Percentiles rank a stretch among this genome's conserved stretches.
These are phyloP conservation scores for Chimonanthus salicifolius DNA, from an alignment of 164 flowering plant genomes.

Conservation along the genomic window DNA sequence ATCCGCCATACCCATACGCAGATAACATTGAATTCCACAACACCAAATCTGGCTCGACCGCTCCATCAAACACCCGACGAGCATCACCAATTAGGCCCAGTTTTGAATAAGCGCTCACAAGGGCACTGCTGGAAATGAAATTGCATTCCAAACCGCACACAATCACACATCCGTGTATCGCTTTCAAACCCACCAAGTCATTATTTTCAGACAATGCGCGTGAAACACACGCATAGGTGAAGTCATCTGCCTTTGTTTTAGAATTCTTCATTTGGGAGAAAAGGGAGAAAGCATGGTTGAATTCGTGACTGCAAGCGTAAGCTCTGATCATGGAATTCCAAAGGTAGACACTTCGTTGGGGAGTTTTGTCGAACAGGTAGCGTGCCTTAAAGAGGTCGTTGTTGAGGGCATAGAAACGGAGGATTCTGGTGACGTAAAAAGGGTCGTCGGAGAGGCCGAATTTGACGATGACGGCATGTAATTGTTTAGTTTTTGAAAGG, in stretches of 20 bases:
- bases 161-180: conserved; percentile 44
- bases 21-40: conserved; percentile 65
- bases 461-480: conserved; percentile 50
- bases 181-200: conserved; percentile 27
- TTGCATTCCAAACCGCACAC: conserved; percentile 48
- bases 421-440: conserved; percentile 57
- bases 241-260: conserved; percentile 50
- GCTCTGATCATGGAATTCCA: conserved; percentile 91
- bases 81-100: conserved; percentile 48
- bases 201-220: conserved; percentile 50
- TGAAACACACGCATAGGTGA: conserved; percentile 64
- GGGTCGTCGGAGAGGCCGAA: conserved; percentile 47
- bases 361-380: conserved; percentile 52
- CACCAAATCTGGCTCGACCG: conserved; percentile 56
- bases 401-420: conserved; percentile 52
- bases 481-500: conserved; percentile 35
- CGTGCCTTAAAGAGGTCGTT: conserved; percentile 43
- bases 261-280: conserved; percentile 40
- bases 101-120: conserved; percentile 64
- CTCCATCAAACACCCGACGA: conserved; percentile 37
- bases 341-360: conserved; percentile 49
- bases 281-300: conserved; percentile 38
- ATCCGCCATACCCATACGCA: conserved; percentile 45
- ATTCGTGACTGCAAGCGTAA: conserved; percentile 38
- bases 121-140: conserved; percentile 49